These are phyloP conservation scores for Marsdenia floribunda DNA, from an alignment of 257 asterid species.

Conservation along the genomic window DNA sequence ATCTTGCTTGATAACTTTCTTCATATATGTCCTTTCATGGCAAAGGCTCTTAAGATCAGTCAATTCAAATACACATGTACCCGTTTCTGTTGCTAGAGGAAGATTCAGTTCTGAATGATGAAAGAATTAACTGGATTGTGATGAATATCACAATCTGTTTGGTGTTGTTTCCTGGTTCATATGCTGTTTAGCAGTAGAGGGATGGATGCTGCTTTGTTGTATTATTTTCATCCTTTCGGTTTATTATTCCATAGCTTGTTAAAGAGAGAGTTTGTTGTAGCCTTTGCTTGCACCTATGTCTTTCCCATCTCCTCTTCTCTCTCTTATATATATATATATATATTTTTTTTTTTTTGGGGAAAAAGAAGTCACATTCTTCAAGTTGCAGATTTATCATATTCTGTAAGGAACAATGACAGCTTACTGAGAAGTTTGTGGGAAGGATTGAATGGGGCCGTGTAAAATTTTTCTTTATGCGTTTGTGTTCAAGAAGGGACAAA, in stretches of 20 bases:
- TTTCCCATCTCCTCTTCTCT: background rate
- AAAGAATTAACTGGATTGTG: background rate
- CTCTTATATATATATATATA: too few relatives aligned
- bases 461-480: background rate
- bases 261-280: background rate
- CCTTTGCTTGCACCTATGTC: background rate
- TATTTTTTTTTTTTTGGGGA: too few relatives aligned
- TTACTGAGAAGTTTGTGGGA: background rate
- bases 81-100: background rate
- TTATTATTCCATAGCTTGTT: background rate
- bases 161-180: background rate
- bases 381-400: background rate
- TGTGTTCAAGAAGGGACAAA: background rate
- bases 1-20: background rate
- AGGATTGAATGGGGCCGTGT: too few relatives aligned
- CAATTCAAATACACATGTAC: background rate
- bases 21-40: background rate
- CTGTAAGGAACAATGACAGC: background rate
- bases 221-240: background rate
- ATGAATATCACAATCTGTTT: background rate
- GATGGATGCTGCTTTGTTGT: background rate
- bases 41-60: background rate
- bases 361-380: background rate
- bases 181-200: background rate
- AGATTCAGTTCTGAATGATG: background rate